Percentiles rank a stretch among this genome's conserved stretches.
Evolutionary conservation across 257 asterid genomes (phyloP).

Genomic region (Nicotiana otophora): DNA sequence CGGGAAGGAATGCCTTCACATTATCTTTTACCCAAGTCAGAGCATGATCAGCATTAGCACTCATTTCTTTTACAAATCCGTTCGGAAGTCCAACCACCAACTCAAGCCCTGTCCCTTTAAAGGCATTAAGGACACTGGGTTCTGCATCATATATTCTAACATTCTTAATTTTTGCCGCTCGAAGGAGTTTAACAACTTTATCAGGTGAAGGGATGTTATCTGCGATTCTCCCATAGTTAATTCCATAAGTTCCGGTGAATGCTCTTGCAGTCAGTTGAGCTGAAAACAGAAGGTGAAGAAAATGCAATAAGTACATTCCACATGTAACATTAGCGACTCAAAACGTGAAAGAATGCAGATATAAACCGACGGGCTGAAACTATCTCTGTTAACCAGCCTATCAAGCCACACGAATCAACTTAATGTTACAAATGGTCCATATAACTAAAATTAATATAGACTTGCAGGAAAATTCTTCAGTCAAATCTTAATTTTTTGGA

Average conservation of each 20-base stretch:
- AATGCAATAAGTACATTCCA: background rate
- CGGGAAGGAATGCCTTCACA: slow-evolving; percentile 75
- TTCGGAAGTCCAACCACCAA: slow-evolving; percentile 83
- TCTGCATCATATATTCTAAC: slow-evolving; percentile 82
- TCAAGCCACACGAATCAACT: background rate
- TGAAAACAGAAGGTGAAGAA: slow-evolving; percentile 24
- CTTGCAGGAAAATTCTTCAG: background rate
- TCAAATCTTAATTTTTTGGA: background rate
- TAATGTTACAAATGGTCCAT: background rate
- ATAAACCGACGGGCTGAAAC: background rate
- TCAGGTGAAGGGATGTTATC: slow-evolving; percentile 93
- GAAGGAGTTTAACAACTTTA: slow-evolving; percentile 66
- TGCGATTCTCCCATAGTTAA: slow-evolving; percentile 91
- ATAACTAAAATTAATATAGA: background rate
- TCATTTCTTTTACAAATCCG: slow-evolving; percentile 59
- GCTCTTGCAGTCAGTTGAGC: slow-evolving; percentile 36
- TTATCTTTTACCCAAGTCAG: slow-evolving; percentile 83
- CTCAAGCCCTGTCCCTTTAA: slow-evolving; percentile 82
- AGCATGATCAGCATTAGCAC: slow-evolving; percentile 63
- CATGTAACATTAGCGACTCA: background rate
- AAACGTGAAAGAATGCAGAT: background rate
- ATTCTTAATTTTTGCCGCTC: slow-evolving; percentile 82
- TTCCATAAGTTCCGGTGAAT: slow-evolving; percentile 90
- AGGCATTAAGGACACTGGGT: slow-evolving; percentile 75
- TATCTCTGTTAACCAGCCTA: background rate